Evolutionary conservation across 108 stramenopile species (phyloP).

Genomic region (Discostella stelligeroides): DNA sequence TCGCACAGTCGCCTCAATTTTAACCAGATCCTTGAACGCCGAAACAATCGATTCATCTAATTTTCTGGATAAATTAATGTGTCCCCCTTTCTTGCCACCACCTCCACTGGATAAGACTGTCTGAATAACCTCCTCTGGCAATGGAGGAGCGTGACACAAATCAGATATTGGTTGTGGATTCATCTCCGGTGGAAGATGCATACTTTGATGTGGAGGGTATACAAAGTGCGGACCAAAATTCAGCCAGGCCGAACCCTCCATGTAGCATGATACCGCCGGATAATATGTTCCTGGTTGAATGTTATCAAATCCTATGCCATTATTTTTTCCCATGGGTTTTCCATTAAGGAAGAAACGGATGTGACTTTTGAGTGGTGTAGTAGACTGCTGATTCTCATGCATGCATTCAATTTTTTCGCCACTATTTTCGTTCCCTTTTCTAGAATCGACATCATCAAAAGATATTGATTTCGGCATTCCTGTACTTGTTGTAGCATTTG

Average conservation of each 20-base stretch:
- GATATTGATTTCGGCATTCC: neutral
- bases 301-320: slow-evolving; percentile 70
- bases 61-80: slow-evolving; percentile 53
- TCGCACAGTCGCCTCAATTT: slow-evolving; percentile 57
- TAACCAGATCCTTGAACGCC: slow-evolving; percentile 68
- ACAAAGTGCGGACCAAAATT: slow-evolving; percentile 89
- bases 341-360: slow-evolving; percentile 96
- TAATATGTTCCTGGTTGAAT: slow-evolving; percentile 73
- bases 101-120: slow-evolving; percentile 36
- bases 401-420: neutral
- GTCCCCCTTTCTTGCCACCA: slow-evolving; percentile 50
- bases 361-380: slow-evolving; percentile 42
- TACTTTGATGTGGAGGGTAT: slow-evolving; percentile 55
- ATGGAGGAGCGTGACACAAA: slow-evolving; percentile 59
- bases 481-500: neutral
- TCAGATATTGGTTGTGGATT: slow-evolving; percentile 60
- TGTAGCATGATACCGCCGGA: slow-evolving; percentile 81
- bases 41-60: slow-evolving; percentile 41
- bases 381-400: slow-evolving; percentile 7
- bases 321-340: slow-evolving; percentile 62
- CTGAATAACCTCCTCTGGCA: slow-evolving; percentile 59
- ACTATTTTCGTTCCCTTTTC: slow-evolving; percentile 2
- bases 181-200: slow-evolving; percentile 33
- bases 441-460: neutral
- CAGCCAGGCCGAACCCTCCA: slow-evolving; percentile 65